Evolutionary conservation across 2,329 filamentous ascomycete species (phyloP), one percentile per base, ranked within the genome.

Genomic region (Alternaria rosae): DNA sequence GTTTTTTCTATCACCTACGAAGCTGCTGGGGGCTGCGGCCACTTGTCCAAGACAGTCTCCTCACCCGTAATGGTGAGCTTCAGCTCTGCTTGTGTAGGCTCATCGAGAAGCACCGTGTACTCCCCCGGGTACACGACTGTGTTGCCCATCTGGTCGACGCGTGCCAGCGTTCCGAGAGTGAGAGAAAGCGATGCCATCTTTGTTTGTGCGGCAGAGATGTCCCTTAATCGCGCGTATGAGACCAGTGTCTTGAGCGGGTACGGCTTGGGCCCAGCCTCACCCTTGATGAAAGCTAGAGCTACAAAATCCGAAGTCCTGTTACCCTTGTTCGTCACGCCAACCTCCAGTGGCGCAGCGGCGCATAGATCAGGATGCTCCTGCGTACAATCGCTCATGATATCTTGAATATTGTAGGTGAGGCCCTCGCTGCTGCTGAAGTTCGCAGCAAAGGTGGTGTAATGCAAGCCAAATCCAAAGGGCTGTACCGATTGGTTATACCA

Each of bases 401-500:
- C 66, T 1, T 80, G 63, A 63, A 84, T 84, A 53, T 66, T 50
- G 62, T 68, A 70, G 41, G 45, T 32, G 8, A 52, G 28, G 4
- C 30, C 25, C n/a, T 38, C 25, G 10, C 26, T 28, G 9, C 20
- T 41, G 11, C 23, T 44, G 48, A 59, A 56, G 3, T 54, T 59
- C 21, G 72, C 73, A 1, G 62, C 64, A 71, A 89, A 88, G 38
- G 76, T 85, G 5, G 86, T 89, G 75, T 88, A 89, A 69, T 88
- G 86, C 61, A 88, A 67, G 0, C 87, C 87, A 60, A 81, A 81
- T 1, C 86, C 87, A 58, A 88, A 89, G 0, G 82, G 81, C 52
- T 84, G 82, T 3, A 87, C 80, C 0, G 84, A 79, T n/a, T 78
- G 76, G 30, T 81, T 80, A 71, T 86, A 89, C 86, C 86, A 89